phyloP scores from a whole-genome alignment of 768 basidiomycete species.

The Pleurotus eryngii region DNA sequence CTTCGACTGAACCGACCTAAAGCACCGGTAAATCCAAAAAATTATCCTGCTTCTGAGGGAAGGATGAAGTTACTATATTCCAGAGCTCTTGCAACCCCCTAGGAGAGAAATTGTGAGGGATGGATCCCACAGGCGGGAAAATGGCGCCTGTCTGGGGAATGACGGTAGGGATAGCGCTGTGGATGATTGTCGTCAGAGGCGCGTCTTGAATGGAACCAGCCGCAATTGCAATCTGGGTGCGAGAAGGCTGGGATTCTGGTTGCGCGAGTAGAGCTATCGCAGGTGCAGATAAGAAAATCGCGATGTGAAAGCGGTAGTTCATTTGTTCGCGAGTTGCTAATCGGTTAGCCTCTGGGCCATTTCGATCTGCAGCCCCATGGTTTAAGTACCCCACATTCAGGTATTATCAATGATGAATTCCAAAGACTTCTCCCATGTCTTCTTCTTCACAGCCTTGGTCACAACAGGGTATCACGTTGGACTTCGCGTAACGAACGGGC shows the following conservation, averaged over 20 bases:
- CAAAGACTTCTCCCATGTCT: too few relatives aligned
- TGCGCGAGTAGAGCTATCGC: too few relatives aligned
- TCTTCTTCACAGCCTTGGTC: too few relatives aligned
- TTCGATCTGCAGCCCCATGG: too few relatives aligned
- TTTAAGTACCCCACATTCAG: too few relatives aligned
- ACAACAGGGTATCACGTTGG: too few relatives aligned
- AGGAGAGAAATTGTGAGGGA: constrained; percentile 37
- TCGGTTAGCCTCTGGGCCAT: too few relatives aligned
- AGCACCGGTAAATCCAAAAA: background rate
- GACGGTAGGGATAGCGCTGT: constrained; percentile 4
- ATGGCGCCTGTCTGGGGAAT: constrained; percentile 12
- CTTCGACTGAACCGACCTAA: constrained; percentile 40
- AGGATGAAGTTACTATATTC: constrained; percentile 30
- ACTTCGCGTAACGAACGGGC: too few relatives aligned
- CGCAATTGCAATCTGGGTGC: background rate
- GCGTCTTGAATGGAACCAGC: background rate
- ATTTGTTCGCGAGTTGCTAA: too few relatives aligned
- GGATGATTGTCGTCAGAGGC: background rate
- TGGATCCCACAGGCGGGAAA: constrained; percentile 38
- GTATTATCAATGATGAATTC: too few relatives aligned
- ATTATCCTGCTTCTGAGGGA: background rate
- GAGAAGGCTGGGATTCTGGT: background rate
- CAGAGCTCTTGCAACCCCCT: constrained; percentile 36
- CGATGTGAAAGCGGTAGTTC: too few relatives aligned
- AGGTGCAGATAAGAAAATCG: too few relatives aligned